These are phyloP conservation scores for Talaromyces rugulosus DNA, from an alignment of 2,329 filamentous ascomycete species.

Conservation along the genomic window DNA sequence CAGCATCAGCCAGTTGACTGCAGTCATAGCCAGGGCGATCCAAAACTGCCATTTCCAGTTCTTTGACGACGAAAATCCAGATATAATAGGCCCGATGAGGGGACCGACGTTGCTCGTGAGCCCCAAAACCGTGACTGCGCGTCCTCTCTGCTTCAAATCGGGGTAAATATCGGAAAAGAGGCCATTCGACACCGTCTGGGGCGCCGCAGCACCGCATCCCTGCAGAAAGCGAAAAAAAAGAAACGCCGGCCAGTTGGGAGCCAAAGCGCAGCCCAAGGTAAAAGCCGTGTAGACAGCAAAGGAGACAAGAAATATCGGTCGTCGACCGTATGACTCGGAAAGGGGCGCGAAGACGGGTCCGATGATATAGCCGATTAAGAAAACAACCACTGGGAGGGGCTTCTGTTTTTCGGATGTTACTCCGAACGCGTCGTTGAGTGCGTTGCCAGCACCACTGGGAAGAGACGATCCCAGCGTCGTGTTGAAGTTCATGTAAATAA, in stretches of 20 bases:
- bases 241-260: conserved; percentile 30
- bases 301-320: conserved; percentile 39
- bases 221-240: conserved; percentile 34
- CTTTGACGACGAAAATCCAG: conserved; percentile 27
- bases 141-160: conserved; percentile 18
- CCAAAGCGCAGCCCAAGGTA: conserved; percentile 33
- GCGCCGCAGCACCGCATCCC: conserved; percentile 31
- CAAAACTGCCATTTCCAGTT: conserved; percentile 41
- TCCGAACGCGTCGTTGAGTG: not conserved
- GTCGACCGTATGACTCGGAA: conserved; percentile 29
- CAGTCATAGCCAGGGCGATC: conserved; percentile 62
- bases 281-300: conserved; percentile 36
- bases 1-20: conserved; percentile 53
- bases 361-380: conserved; percentile 23
- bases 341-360: conserved; percentile 33
- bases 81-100: conserved; percentile 31
- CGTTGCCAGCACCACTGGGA: conserved; percentile 20
- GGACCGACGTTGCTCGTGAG: conserved; percentile 24
- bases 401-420: conserved; percentile 17
- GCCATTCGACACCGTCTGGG: conserved; percentile 33
- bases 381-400: conserved; percentile 21
- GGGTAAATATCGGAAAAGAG: conserved; percentile 37
- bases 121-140: conserved; percentile 4
- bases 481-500: conserved; percentile 16
- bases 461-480: conserved; percentile 22